Evolutionary conservation across 176 grass and related monocot species (phyloP).

Genomic region (Eleusine indica): DNA sequence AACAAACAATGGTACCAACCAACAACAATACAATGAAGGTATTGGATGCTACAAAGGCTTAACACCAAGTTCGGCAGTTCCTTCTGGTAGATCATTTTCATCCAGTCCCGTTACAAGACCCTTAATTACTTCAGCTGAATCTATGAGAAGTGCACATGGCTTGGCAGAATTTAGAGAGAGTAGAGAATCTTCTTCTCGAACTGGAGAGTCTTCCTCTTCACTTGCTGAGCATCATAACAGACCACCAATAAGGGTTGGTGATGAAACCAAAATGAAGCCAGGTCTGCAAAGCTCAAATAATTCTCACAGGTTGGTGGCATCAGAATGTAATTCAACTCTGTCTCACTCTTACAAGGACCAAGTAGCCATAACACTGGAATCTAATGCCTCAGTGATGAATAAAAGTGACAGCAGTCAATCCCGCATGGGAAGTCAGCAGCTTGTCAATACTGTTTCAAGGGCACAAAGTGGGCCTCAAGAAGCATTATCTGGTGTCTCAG

Average conservation of each 20-base stretch:
- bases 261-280: constrained; percentile 37
- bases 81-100: constrained; percentile 45
- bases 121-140: constrained; percentile 36
- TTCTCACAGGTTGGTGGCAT: constrained; percentile 41
- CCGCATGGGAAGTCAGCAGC: constrained; percentile 36
- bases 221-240: constrained; percentile 42
- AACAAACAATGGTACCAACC: constrained; percentile 17
- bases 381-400: constrained; percentile 43
- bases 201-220: constrained; percentile 37
- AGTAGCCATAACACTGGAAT: constrained; percentile 37
- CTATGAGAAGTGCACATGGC: constrained; percentile 25
- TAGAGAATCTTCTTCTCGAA: constrained; percentile 35
- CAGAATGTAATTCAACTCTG: constrained; percentile 46
- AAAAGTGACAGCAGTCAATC: constrained; percentile 47
- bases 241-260: constrained; percentile 21
- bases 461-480: constrained; percentile 44
- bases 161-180: constrained; percentile 23
- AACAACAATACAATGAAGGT: constrained; percentile 32
- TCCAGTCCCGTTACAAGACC: constrained; percentile 25
- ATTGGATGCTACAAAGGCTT: constrained; percentile 35
- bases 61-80: constrained; percentile 15
- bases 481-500: constrained; percentile 37
- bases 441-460: constrained; percentile 39
- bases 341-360: constrained; percentile 57
- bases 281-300: constrained; percentile 41